Conservation (phyloP, 1,284 basidiomycete species). For the Tausonia pullulans region DNA sequence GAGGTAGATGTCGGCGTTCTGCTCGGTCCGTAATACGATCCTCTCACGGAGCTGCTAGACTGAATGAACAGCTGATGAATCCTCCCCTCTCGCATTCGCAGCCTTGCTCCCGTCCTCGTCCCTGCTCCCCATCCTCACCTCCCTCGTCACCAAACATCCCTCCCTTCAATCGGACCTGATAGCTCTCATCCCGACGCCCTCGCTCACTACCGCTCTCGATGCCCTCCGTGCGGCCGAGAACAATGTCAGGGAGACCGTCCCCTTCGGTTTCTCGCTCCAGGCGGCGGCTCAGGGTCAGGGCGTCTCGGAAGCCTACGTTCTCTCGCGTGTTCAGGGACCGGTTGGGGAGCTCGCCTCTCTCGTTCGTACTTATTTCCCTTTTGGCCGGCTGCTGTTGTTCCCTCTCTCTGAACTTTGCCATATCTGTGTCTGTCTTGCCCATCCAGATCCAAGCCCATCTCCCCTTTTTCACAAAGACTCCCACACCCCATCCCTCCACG, state of each 20-base stretch:
- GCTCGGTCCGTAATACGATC: neutral
- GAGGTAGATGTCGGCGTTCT: constrained; percentile 13
- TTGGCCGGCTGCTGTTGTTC: neutral
- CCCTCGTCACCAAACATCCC: constrained; percentile 8
- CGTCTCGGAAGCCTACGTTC: constrained; percentile 10
- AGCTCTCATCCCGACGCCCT: constrained; percentile 9
- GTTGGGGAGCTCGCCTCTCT: constrained; percentile 7
- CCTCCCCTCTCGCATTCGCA: neutral
- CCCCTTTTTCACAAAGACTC: constrained; percentile 6
- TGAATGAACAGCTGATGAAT: neutral
- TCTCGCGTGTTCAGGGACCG: constrained; percentile 3
- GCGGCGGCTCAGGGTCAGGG: neutral
- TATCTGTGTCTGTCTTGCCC: neutral
- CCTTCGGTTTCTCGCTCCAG: constrained; percentile 8
- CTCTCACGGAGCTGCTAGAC: too few species aligned
- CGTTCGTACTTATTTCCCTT: neutral
- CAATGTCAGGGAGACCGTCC: neutral
- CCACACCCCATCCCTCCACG: constrained; percentile 1
- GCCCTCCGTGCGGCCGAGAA: constrained; percentile 13
- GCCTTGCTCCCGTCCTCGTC: constrained; percentile 14
- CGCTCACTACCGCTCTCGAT: constrained; percentile 11
- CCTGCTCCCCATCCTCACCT: constrained; percentile 15
- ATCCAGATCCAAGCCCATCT: constrained; percentile 13
- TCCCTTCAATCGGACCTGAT: constrained; percentile 6
- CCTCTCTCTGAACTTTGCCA: neutral